Base-by-base conservation (phyloP, 225 moss, liverwort and hornwort genomes). In the Lunularia cruciata region DNA sequence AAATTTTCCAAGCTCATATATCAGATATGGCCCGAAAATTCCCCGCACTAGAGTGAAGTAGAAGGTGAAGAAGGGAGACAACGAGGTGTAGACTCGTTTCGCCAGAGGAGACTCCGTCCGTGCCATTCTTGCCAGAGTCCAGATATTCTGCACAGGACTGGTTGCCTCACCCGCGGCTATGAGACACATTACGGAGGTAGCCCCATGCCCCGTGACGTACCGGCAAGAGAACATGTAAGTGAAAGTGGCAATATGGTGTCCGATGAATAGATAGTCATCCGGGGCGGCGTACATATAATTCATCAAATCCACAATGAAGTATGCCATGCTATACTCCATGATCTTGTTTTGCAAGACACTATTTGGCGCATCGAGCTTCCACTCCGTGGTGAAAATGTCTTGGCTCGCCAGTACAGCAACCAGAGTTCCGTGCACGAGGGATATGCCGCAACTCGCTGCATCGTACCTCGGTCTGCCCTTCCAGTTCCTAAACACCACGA, bases 261-360 rank as follows among this genome's bases (percentile, higher is more conserved):
- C 93, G 70, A 98, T 98, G 82, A 98, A 98, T 63, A 98, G 85
- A 36, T 61, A 98, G 72, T 98, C 93, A 78, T 93, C 86, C 6
- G 93, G 93, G 11, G 93, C 89, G 14, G 73, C 86, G 58, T 86
- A 84, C 8, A 93, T 13, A 67, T 93, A 98, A 63, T 98, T 91
- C 32, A 98, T 38, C 46, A 98, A 63, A 72, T 98, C 98, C 4
- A 93, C 77, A 19, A 93, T 47, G 70, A 98, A 98, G 76, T 98
- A 98, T 2, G 98, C 98, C 98, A 98, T 98, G 28, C 91, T 93
- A 72, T 94, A 98, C 72, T 98, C 98, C 98, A 98, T 98, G n/a
- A 89, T 83, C 22, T 83, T 84, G 78, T 88, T 65, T 72, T 98
- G 93, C 32, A 70, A 40, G n/a, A 42, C 13, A 12, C 78, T 89